These are phyloP conservation scores for Penicillium concentricum DNA, from an alignment of 2,329 filamentous ascomycete species.

Conservation along the genomic window DNA sequence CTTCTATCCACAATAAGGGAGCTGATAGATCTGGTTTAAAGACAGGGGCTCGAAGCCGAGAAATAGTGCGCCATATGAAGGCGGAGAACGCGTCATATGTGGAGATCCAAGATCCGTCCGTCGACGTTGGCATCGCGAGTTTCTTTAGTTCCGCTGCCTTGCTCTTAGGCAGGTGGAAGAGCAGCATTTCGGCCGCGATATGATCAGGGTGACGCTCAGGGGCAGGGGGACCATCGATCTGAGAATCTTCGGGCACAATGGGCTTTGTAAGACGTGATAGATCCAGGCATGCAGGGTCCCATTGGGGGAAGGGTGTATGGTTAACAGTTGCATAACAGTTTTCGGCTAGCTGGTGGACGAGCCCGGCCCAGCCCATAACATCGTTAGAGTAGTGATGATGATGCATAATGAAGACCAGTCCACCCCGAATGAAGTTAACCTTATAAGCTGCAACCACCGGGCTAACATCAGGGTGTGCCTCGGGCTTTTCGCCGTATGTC, in stretches of 20 bases:
- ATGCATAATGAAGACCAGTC: not conserved
- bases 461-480: not conserved
- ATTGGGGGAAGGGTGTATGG: not conserved
- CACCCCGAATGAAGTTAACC: not conserved
- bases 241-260: not conserved
- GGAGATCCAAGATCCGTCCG: not conserved
- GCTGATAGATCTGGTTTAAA: not conserved
- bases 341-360: not conserved
- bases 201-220: not conserved
- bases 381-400: not conserved
- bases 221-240: not conserved
- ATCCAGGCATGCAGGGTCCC: not conserved
- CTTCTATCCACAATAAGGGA: not conserved
- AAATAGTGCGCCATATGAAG: not conserved
- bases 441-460: not conserved
- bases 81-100: not conserved
- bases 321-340: not conserved
- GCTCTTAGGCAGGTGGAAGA: not conserved
- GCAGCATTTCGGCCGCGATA: not conserved
- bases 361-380: not conserved
- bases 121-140: not conserved
- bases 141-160: not conserved
- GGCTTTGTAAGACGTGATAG: not conserved
- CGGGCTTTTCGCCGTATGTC: not conserved
- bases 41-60: not conserved